Evolutionary conservation across 2,329 filamentous ascomycete species (phyloP).

Genomic region (Hymenoscyphus fraxineus): DNA sequence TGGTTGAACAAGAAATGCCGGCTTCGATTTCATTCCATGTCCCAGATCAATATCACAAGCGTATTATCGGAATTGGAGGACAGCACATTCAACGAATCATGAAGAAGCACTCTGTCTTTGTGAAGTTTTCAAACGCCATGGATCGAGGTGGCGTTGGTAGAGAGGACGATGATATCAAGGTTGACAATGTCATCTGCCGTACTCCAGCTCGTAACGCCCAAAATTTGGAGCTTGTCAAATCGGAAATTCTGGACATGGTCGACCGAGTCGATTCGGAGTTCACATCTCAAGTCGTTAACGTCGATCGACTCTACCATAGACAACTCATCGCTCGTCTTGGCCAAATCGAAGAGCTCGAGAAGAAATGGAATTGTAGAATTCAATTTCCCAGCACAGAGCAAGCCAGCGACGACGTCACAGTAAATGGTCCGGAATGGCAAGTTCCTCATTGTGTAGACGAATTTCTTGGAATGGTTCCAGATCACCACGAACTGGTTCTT

Average conservation of each 20-base stretch:
- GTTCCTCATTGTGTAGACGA: slow-evolving; percentile 95
- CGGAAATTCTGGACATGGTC: slow-evolving; percentile 99
- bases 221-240: slow-evolving; percentile 94
- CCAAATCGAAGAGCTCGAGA: slow-evolving; percentile 92
- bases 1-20: slow-evolving; percentile 98
- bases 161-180: slow-evolving; percentile 96
- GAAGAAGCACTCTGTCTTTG: slow-evolving; percentile 99
- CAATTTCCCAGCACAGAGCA: slow-evolving; percentile 96
- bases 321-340: slow-evolving; percentile 83
- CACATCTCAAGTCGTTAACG: slow-evolving; percentile 86
- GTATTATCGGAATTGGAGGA: slow-evolving; percentile 96
- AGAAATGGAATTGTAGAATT: slow-evolving; percentile 99
- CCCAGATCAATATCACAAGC: slow-evolving; percentile 98
- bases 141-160: slow-evolving; percentile 87
- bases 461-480: slow-evolving; percentile 95
- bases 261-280: slow-evolving; percentile 86
- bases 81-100: slow-evolving; percentile 99
- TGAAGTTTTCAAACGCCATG: slow-evolving; percentile 99
- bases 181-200: slow-evolving; percentile 97
- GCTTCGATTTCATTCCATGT: slow-evolving; percentile 99
- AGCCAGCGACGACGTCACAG: slow-evolving; percentile 91
- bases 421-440: slow-evolving; percentile 96
- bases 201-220: slow-evolving; percentile 96
- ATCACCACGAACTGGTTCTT: slow-evolving; percentile 88
- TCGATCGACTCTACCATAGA: slow-evolving; percentile 92